Conservation (phyloP, 805 yeast genomes). For the Kuraishia capsulata region DNA sequence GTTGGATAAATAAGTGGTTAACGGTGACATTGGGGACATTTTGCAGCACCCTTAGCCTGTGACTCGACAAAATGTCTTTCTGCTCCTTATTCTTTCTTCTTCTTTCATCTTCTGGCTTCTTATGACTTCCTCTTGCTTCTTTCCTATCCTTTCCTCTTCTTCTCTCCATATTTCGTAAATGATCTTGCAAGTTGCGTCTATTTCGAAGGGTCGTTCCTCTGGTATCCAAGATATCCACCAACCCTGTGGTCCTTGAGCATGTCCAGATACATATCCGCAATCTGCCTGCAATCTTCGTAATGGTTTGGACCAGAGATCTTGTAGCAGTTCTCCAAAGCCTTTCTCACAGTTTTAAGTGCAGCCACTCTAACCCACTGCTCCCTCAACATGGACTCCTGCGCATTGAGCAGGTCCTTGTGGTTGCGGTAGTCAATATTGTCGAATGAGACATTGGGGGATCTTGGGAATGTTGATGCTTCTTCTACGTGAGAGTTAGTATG, state of each 20-base stretch:
- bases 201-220: conserved; percentile 80
- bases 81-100: background rate
- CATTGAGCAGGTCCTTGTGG: conserved; percentile 50
- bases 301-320: conserved; percentile 55
- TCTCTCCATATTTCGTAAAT: background rate
- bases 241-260: conserved; percentile 63
- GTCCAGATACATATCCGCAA: conserved; percentile 69
- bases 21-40: no score
- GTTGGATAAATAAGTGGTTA: no score
- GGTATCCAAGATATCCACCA: conserved; percentile 76
- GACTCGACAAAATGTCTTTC: no score
- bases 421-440: conserved; percentile 75
- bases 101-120: no score
- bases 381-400: conserved; percentile 70
- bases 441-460: conserved; percentile 68
- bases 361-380: conserved; percentile 72
- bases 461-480: background rate
- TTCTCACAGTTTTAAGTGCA: conserved; percentile 59
- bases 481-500: conserved; percentile 1
- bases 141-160: background rate
- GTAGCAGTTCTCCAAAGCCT: conserved; percentile 68
- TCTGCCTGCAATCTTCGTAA: conserved; percentile 70
- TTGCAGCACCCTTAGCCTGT: no score
- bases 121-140: background rate
- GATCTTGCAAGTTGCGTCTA: conserved; percentile 22